Conservation (phyloP, 768 basidiomycete species). For the Crucibulum laeve region DNA sequence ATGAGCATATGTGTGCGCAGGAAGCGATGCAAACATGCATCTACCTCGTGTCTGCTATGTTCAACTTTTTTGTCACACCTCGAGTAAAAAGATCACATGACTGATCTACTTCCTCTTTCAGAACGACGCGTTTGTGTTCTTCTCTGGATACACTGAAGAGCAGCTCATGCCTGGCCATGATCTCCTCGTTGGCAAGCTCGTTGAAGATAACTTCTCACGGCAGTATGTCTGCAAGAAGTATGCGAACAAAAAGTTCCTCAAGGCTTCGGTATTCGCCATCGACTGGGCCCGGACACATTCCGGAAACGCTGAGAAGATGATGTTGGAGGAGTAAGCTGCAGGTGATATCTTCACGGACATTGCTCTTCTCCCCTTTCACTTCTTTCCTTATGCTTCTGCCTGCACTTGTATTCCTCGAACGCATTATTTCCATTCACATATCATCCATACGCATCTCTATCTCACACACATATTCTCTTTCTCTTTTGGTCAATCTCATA, state of each 20-base stretch:
- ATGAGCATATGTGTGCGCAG: slow-evolving; percentile 8
- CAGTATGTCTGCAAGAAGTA: slow-evolving; percentile 96
- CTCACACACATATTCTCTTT: slow-evolving; percentile 14
- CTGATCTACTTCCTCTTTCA: slow-evolving; percentile 34
- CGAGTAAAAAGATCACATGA: too few relatives aligned
- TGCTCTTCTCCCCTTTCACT: slow-evolving; percentile 10
- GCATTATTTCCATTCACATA: slow-evolving; percentile 11
- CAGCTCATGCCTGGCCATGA: slow-evolving; percentile 80
- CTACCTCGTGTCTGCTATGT: slow-evolving; percentile 12
- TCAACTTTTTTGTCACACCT: slow-evolving; percentile 7
- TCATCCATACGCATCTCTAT: slow-evolving; percentile 15
- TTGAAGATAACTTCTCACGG: slow-evolving; percentile 73
- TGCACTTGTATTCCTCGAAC: slow-evolving; percentile 11
- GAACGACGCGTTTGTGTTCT: slow-evolving; percentile 89
- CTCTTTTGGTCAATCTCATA: slow-evolving; percentile 14
- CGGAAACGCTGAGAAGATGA: slow-evolving; percentile 38
- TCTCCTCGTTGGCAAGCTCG: slow-evolving; percentile 79
- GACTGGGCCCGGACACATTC: slow-evolving; percentile 63
- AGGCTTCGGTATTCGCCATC: slow-evolving; percentile 76
- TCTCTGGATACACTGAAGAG: slow-evolving; percentile 88
- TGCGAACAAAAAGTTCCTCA: slow-evolving; percentile 95
- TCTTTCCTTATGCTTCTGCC: slow-evolving; percentile 8
- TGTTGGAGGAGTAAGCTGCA: slow-evolving; percentile 34
- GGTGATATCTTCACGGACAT: slow-evolving; percentile 1
- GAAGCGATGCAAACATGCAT: slow-evolving; percentile 8